Conservation (phyloP, 805 yeast genomes). For the Hanseniaspora lindneri region DNA sequence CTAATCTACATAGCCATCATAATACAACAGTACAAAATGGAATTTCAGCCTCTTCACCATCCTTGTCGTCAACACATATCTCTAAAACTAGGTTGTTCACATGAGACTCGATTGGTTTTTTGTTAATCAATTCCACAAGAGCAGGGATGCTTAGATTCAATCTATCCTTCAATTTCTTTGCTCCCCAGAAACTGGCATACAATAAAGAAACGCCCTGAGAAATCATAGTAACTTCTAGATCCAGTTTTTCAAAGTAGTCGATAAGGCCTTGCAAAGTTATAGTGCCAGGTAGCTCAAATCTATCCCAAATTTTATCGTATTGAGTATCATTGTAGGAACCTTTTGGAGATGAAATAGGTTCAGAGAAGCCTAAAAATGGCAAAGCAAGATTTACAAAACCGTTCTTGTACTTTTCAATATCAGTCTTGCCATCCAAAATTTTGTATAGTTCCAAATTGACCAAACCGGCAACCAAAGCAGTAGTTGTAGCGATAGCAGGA, state of each 20-base stretch:
- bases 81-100: slow-evolving; percentile 73
- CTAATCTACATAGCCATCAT: slow-evolving; percentile 18
- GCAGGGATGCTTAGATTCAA: slow-evolving; percentile 54
- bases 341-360: slow-evolving; percentile 79
- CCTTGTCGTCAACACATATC: slow-evolving; percentile 80
- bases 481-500: slow-evolving; percentile 98
- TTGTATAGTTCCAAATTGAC: slow-evolving; percentile 86
- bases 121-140: slow-evolving; percentile 71
- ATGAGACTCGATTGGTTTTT: slow-evolving; percentile 65
- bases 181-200: slow-evolving; percentile 89
- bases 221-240: slow-evolving; percentile 79
- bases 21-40: slow-evolving; percentile 69
- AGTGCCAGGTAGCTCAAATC: slow-evolving; percentile 73
- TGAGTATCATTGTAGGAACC: slow-evolving; percentile 66
- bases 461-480: slow-evolving; percentile 93
- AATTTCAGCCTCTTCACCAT: slow-evolving; percentile 91
- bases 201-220: slow-evolving; percentile 81
- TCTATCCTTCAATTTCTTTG: slow-evolving; percentile 76
- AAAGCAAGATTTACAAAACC: slow-evolving; percentile 86
- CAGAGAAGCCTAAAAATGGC: slow-evolving; percentile 94
- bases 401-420: slow-evolving; percentile 78
- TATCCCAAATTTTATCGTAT: slow-evolving; percentile 89
- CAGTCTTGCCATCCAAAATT: slow-evolving; percentile 62
- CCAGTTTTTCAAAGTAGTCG: slow-evolving; percentile 69
- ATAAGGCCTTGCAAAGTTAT: slow-evolving; percentile 62